phyloP scores from a whole-genome alignment of 2,329 filamentous ascomycete genomes.

The Aspergillus sp. region DNA sequence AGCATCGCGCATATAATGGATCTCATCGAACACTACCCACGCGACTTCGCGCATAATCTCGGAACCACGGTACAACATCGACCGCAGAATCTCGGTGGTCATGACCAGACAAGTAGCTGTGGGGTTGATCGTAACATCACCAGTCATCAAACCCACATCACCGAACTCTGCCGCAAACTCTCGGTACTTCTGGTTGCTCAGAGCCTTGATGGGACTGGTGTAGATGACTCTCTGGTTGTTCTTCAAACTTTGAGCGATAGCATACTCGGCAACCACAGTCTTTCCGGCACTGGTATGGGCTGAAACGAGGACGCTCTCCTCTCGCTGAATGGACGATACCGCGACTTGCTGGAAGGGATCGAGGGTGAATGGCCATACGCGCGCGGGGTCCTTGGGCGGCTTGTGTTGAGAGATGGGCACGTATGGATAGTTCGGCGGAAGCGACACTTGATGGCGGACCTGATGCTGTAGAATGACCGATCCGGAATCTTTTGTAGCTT shows the following conservation, averaged over 20 bases:
- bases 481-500: constrained; percentile 61
- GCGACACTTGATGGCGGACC: constrained; percentile 94
- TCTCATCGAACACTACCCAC: constrained; percentile 98
- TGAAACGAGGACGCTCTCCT: constrained; percentile 94
- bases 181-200: constrained; percentile 98
- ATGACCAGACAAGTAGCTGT: constrained; percentile 97
- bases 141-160: constrained; percentile 96
- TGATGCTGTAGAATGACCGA: constrained; percentile 85
- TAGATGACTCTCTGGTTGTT: constrained; percentile 98
- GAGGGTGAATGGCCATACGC: constrained; percentile 82
- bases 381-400: constrained; percentile 80
- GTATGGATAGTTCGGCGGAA: constrained; percentile 92
- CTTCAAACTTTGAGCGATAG: constrained; percentile 94
- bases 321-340: constrained; percentile 90
- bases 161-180: constrained; percentile 95
- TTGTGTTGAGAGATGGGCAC: constrained; percentile 94
- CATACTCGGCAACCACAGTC: constrained; percentile 97
- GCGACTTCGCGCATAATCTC: constrained; percentile 99
- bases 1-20: constrained; percentile 97
- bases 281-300: constrained; percentile 98
- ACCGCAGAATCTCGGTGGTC: constrained; percentile 98
- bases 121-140: constrained; percentile 98
- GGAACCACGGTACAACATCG: constrained; percentile 96
- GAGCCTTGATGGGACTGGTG: constrained; percentile 96
- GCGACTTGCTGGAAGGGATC: constrained; percentile 97